Evolutionary conservation across 1,284 basidiomycete species (phyloP), one percentile per base, ranked within the genome.

Genomic region (Vanrija humicola): DNA sequence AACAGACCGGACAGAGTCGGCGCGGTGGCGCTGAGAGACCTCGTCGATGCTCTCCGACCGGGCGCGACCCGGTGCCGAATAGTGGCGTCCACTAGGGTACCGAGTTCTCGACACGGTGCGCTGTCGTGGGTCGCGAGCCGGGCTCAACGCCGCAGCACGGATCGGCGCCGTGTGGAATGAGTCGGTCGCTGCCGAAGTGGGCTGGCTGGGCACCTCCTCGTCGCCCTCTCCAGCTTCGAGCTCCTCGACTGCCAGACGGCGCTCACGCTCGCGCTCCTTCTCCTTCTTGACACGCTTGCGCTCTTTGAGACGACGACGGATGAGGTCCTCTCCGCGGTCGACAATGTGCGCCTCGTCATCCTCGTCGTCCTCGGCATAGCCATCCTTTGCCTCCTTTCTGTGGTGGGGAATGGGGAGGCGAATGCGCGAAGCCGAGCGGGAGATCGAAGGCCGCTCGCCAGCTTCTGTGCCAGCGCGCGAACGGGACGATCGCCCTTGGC

Each of bases 271-370:
- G 59, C 66, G 63, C 54, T 65, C 68, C 43, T 66, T 67, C 55
- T 64, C 61, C 48, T 63, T 67, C 52, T 75, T 67, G 42, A 73
- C 72, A 50, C 75, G 70, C 55, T 74, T 75, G 52, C 81, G 66
- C 51, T 81, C 80, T 58, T 77, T 77, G 71, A 80, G 79, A 26
- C 82, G 66, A 42, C 78, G 72, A 38, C 79, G 70, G 53, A 83
- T 79, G 9, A 83, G 77, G 61, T 79, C 79, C 56, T 81, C 81
- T 8, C 82, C 82, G 25, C 81, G 71, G 64, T 83, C 82, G 38
- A 72, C 67, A 10, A 73, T 70, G 43, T 74, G 65, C 9, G 77
- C 73, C 56, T 80, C 81, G 55, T 83, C 81, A 52, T 82, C 80
- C 23, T 68, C 66, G 8, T 64, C 59, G 16, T 50, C 48, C 34